phyloP scores from a whole-genome alignment of 73 alveolate species.

The Tetrahymena malaccensis region DNA sequence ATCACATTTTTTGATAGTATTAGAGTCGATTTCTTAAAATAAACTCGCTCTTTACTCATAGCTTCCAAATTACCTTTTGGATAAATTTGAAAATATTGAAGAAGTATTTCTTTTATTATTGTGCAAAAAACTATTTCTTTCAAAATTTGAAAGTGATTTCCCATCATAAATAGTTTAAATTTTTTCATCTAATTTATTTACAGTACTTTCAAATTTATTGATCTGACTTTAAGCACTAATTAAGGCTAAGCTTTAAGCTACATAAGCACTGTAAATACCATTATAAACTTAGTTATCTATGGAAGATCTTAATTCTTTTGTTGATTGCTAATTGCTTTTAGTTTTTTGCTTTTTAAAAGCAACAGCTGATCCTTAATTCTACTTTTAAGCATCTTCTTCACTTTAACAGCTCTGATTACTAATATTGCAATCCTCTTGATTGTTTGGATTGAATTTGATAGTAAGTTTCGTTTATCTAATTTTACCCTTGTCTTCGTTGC shows the following conservation, averaged over 20 bases:
- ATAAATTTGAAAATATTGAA: background rate
- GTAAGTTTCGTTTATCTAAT: background rate
- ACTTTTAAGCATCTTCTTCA: background rate
- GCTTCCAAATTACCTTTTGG: background rate
- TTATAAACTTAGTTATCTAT: background rate
- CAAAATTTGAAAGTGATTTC: background rate
- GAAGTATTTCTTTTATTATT: background rate
- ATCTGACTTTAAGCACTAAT: background rate
- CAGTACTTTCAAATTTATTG: background rate
- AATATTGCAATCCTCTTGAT: background rate
- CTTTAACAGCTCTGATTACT: background rate
- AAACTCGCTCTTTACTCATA: background rate
- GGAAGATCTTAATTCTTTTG: background rate
- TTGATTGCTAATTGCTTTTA: background rate
- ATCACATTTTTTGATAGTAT: background rate
- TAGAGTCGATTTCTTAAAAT: background rate
- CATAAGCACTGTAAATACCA: background rate
- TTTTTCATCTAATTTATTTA: background rate
- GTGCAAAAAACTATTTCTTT: background rate
- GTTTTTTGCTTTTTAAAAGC: background rate
- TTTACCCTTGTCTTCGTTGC: background rate
- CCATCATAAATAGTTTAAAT: background rate
- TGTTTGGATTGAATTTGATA: background rate
- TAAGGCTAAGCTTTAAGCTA: background rate
- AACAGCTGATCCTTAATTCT: background rate